phyloP scores from a whole-genome alignment of 169 alveolate species.

The Plasmodium sp. region DNA sequence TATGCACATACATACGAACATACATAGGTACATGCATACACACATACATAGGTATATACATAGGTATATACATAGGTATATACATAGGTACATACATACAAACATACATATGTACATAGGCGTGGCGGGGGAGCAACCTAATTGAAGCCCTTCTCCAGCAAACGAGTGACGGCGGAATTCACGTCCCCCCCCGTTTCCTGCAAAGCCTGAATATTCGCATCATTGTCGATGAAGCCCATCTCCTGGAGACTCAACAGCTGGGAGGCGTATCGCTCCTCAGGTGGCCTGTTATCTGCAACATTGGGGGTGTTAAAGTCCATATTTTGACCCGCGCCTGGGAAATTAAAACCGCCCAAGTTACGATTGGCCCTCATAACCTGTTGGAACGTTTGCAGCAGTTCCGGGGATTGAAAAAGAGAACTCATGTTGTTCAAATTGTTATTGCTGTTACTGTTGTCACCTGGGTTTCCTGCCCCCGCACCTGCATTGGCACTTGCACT shows the following conservation, averaged over 20 bases:
- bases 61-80: too few relatives aligned
- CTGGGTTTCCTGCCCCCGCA: constrained; percentile 1
- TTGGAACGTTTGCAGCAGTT: constrained; percentile 57
- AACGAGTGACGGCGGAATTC: constrained; percentile 94
- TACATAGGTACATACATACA: too few relatives aligned
- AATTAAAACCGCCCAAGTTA: constrained; percentile 57
- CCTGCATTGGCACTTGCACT: not conserved
- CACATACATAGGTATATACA: too few relatives aligned
- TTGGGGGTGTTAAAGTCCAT: constrained; percentile 45
- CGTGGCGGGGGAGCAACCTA: not conserved
- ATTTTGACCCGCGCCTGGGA: constrained; percentile 8
- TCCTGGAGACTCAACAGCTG: constrained; percentile 93
- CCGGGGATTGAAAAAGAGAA: constrained; percentile 68
- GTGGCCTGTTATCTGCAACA: constrained; percentile 82
- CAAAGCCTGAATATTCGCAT: constrained; percentile 92
- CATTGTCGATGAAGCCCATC: constrained; percentile 96
- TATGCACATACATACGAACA: too few relatives aligned
- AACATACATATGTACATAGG: too few relatives aligned
- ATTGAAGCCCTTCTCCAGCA: constrained; percentile 89
- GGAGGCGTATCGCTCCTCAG: constrained; percentile 88
- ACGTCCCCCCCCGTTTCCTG: constrained; percentile 95
- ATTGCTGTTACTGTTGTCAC: not conserved
- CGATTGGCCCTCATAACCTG: constrained; percentile 60
- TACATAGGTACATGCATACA: too few relatives aligned
- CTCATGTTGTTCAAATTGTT: constrained; percentile 14